A percentile compares a stretch with the other conserved stretches of the same genome.
phyloP scores from a whole-genome alignment of 2,329 filamentous ascomycete species.

The Incumbomyces lentus region DNA sequence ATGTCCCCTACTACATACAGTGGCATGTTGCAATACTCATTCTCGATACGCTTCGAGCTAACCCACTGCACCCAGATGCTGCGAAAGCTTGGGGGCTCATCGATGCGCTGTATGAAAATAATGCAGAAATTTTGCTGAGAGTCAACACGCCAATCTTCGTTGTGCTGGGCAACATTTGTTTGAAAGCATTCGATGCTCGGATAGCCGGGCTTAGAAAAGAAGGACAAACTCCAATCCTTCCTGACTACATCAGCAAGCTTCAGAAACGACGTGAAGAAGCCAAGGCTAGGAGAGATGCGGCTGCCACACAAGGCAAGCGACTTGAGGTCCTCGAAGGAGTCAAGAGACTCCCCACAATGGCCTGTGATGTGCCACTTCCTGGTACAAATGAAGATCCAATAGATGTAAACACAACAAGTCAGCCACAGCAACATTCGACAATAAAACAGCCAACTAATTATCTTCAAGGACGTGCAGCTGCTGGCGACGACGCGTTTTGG shows the following conservation, averaged over 20 bases:
- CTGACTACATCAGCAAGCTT: constrained; percentile 19
- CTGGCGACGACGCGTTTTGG: no score
- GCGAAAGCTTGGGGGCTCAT: constrained; percentile 28
- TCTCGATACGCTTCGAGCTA: constrained; percentile 27
- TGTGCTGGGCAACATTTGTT: constrained; percentile 25
- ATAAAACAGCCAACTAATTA: no score
- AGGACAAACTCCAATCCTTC: constrained; percentile 2
- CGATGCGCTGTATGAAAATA: constrained; percentile 27
- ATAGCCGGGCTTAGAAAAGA: constrained; percentile 14
- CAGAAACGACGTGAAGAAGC: constrained; percentile 17
- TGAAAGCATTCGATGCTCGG: constrained; percentile 24
- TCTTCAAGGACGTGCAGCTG: no score
- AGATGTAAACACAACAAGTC: no score
- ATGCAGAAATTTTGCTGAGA: constrained; percentile 19
- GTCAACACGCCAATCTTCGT: constrained; percentile 23
- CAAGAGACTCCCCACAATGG: no score
- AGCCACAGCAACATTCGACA: no score
- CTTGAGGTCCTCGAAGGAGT: no score
- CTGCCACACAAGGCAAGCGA: no score
- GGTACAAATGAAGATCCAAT: no score
- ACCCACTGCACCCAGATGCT: constrained; percentile 23
- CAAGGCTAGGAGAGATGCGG: constrained; percentile 12
- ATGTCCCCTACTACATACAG: constrained; percentile 24
- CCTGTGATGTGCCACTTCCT: no score
- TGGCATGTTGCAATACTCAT: constrained; percentile 30